Base-by-base conservation (phyloP, 441 rosid genomes). In the Pelargonium myrrhifolium region DNA sequence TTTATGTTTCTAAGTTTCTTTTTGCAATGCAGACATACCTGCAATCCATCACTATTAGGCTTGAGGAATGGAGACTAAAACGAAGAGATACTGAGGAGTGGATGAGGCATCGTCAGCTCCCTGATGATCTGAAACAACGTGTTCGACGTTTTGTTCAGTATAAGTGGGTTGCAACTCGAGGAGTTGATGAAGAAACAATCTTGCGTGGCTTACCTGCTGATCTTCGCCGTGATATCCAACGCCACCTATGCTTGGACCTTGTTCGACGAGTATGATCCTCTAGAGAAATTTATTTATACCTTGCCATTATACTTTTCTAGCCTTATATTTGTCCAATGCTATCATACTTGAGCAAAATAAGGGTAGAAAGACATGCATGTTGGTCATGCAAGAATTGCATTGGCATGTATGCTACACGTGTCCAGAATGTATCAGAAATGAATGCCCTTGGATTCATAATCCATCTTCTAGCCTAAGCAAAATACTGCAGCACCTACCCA, bases 81-180 rank as follows among this genome's bases (percentile, higher is more conserved):
- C 87, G 86, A 77, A 85, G 98, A 77, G 98, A 93, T 76, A 89
- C 96, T 0, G 97, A 93, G 74, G 95, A 93, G 76, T 93, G 98
- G 98, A 93, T 90, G 96, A 83, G 82, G 77, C 98, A 93, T 78
- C 97, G 97, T 47, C 93, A 89, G 75, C 96, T 90, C 65, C 98
- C 97, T 24, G 93, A 85, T 73, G 95, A 86, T 68, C 73, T 93
- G 75, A 87, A 68, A 77, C 78, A 71, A 37, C 84, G 89, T 28
- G 90, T 93, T 63, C 82, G 86, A 22, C 83, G 92, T 39, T 90
- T 86, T 72, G 96, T 79, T 69, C 98, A 87, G 66, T 93, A 90
- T 73, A 90, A 85, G 78, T 93, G 98, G 98, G 78, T 90, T 56
- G 92, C 97, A 45, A 89, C 96, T 28, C 84, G 89, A 73, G 98